phyloP scores from a whole-genome alignment of 192 early-diverging fungal genomes.

The Geranomyces variabilis region DNA sequence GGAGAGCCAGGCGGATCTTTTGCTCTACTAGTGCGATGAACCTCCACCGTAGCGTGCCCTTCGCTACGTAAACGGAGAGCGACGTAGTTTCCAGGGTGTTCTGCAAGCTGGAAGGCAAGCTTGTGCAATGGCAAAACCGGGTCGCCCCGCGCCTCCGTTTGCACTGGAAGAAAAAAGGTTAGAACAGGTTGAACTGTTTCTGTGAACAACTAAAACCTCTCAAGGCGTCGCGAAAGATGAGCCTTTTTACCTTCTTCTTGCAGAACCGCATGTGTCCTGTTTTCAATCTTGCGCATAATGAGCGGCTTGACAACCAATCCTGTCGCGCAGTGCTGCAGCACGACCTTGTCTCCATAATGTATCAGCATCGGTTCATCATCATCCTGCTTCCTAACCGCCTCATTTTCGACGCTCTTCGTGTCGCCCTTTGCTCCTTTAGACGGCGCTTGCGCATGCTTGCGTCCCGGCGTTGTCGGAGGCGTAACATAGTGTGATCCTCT shows the following conservation, averaged over 20 bases:
- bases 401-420: too few relatives aligned
- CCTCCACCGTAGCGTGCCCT: neutral
- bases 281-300: conserved; percentile 81
- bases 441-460: neutral
- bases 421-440: too few relatives aligned
- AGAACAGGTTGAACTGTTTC: neutral
- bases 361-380: conserved; percentile 17
- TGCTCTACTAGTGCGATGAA: conserved; percentile 1
- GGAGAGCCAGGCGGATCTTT: neutral
- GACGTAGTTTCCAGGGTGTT: conserved; percentile 43
- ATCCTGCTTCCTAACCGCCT: neutral
- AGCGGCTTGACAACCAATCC: conserved; percentile 81
- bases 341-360: conserved; percentile 82
- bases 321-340: conserved; percentile 85
- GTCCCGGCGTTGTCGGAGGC: neutral
- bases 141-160: conserved; percentile 57
- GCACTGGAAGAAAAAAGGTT: neutral
- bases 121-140: conserved; percentile 90
- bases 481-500: neutral
- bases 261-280: conserved; percentile 64
- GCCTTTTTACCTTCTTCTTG: conserved; percentile 4
- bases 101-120: conserved; percentile 81
- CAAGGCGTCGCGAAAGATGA: neutral
- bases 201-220: neutral
- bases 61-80: neutral